Evolutionary conservation across 2,329 filamentous ascomycete genomes (phyloP), one percentile per base, ranked within the genome.

Genomic region (Thielaviopsis populi): DNA sequence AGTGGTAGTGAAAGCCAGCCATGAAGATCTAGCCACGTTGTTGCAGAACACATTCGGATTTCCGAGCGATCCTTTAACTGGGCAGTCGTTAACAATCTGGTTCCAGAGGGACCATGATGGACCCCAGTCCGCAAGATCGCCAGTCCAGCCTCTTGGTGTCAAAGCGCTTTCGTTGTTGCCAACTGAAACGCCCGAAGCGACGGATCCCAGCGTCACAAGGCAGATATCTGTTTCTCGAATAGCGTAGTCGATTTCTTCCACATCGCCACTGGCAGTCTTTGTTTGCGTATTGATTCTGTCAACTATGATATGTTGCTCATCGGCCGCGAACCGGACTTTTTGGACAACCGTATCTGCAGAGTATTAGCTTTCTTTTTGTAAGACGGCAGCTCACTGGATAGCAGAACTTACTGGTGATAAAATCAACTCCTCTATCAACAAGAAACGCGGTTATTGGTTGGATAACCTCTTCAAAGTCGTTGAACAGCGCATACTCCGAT

Each of bases 51-150:
- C 60, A 19, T 48, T 24, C 3, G 67, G 67, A 33, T 67, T 75
- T 40, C 74, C 72, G 0, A 76, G 73, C 58, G 73, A 72, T 33
- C 75, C 74, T 64, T 76, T 73, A 0, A 70, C 69, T 10, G 70
- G 63, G 63, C 71, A 67, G 63, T 74, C 73, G 11, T 71, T 72
- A 1, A 72, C 71, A 10, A 77, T 69, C n/a, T 73, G 71, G 2
- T 71, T 67, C 75, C 75, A 78, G 3, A 77, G 69, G 3, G 72
- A 69, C 75, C 75, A 77, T 13, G 73, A 73, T 22, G 73, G 73
- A 30, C 69, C 70, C 61, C 74, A 75, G 59, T 71, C 71, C 11
- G 72, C 74, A 3, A 70, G 65, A 19, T 70, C 27, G 13, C 62
- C 62, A 19, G 40, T 56, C 22, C 41, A 56, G 27, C 27, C 4